Percentiles rank a stretch among this genome's conserved stretches.
These are phyloP conservation scores for Calonectria honghensis DNA, from an alignment of 2,329 filamentous ascomycete genomes.

Conservation along the genomic window DNA sequence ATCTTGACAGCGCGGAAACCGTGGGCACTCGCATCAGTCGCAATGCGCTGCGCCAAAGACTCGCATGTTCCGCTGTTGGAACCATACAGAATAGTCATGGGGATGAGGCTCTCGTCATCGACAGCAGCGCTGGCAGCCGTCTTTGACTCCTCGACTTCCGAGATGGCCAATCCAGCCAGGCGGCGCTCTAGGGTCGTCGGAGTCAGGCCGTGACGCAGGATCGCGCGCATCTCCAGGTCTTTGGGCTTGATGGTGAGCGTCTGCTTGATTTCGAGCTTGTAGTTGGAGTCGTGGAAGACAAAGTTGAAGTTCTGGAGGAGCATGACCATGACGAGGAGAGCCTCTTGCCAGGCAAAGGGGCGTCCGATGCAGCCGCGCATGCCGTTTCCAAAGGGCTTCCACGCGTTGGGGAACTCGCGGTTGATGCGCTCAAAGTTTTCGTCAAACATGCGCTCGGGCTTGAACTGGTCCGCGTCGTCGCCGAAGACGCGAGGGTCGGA, in stretches of 20 bases:
- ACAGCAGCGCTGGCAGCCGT: constrained; percentile 37
- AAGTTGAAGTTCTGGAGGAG: constrained; percentile 84
- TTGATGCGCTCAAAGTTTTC: constrained; percentile 78
- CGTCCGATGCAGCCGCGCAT: constrained; percentile 82
- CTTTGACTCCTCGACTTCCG: constrained; percentile 28
- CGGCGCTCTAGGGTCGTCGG: constrained; percentile 67
- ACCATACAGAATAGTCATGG: constrained; percentile 80
- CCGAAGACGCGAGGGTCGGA: constrained; percentile 78
- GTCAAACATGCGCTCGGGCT: constrained; percentile 82
- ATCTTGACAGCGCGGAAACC: constrained; percentile 74
- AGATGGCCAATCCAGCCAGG: constrained; percentile 59
- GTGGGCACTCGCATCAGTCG: constrained; percentile 72
- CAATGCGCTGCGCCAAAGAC: constrained; percentile 77
- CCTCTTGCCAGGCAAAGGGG: constrained; percentile 84
- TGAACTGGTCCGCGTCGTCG: constrained; percentile 78
- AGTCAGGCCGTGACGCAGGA: constrained; percentile 67
- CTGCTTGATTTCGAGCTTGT: constrained; percentile 71
- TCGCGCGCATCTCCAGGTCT: constrained; percentile 76
- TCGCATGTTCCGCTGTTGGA: constrained; percentile 85
- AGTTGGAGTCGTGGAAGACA: constrained; percentile 73
- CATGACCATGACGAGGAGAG: constrained; percentile 75
- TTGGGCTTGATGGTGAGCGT: constrained; percentile 78
- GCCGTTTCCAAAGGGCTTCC: constrained; percentile 86
- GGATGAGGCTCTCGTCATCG: constrained; percentile 55
- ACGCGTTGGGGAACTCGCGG: constrained; percentile 76